phyloP scores from a whole-genome alignment of 1,139 yeast species.

The Tardiomyces blankii region DNA sequence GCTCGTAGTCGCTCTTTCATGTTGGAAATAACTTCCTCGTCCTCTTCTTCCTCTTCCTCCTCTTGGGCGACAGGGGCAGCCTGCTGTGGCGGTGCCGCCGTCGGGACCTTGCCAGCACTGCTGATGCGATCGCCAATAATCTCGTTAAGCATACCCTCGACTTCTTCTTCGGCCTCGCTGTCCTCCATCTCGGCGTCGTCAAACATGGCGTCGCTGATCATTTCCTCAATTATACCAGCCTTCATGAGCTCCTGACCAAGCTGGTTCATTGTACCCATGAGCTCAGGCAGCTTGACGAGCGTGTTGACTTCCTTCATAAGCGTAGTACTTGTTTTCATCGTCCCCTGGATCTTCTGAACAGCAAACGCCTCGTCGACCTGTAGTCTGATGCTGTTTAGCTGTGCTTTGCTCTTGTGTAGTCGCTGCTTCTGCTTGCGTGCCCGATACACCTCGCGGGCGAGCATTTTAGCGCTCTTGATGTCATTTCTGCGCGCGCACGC shows the following conservation, averaged over 20 bases:
- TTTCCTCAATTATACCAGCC: constrained; percentile 86
- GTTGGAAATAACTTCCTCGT: constrained; percentile 61
- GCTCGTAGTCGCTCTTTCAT: constrained; percentile 89
- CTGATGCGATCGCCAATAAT: constrained; percentile 39
- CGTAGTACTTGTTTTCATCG: constrained; percentile 66
- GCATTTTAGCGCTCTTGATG: constrained; percentile 57
- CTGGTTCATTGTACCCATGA: constrained; percentile 77
- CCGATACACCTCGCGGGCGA: constrained; percentile 73
- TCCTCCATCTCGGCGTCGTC: constrained; percentile 58
- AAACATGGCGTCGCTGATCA: constrained; percentile 88
- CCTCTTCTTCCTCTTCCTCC: constrained; percentile 48
- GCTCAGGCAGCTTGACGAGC: constrained; percentile 67
- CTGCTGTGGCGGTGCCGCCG: constrained; percentile 18
- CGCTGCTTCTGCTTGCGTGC: constrained; percentile 66
- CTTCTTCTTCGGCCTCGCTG: constrained; percentile 62
- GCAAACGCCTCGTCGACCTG: constrained; percentile 90
- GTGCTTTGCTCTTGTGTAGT: constrained; percentile 71
- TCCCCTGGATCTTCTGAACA: constrained; percentile 69
- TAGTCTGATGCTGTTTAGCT: constrained; percentile 75
- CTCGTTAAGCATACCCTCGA: constrained; percentile 42
- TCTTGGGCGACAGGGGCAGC: constrained; percentile 31
- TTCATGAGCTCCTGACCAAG: constrained; percentile 77
- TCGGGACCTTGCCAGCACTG: constrained; percentile 24
- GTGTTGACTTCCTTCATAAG: constrained; percentile 86
- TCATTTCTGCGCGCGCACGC: constrained; percentile 74